Conservation (phyloP, 1,284 basidiomycete species). For the Ceratobasidium sp. region DNA sequence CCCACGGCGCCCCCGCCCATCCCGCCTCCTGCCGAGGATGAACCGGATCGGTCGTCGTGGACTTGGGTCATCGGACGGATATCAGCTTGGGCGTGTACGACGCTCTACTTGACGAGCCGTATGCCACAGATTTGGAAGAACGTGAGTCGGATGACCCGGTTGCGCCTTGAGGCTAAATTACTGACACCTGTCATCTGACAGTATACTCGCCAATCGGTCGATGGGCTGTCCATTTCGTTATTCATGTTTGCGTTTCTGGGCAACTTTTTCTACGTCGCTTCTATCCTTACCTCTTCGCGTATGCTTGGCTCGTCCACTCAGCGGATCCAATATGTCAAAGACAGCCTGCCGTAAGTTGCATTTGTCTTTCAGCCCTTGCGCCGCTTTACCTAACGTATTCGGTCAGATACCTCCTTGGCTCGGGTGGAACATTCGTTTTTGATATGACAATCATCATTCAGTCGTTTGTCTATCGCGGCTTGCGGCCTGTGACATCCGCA, state of each 20-base stretch:
- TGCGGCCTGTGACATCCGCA: conserved; percentile 1
- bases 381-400: conserved; percentile 8
- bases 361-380: conserved; percentile 20
- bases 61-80: conserved; percentile 79
- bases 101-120: conserved; percentile 88
- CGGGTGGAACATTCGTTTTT: conserved; percentile 88
- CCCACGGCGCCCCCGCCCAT: conserved; percentile 36
- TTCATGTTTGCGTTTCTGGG: conserved; percentile 93
- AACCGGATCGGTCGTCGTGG: conserved; percentile 23
- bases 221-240: conserved; percentile 91
- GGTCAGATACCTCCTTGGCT: conserved; percentile 82
- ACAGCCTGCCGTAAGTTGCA: conserved; percentile 76
- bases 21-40: conserved; percentile 48
- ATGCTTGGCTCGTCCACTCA: conserved; percentile 60
- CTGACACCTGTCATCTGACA: not conserved
- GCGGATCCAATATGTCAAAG: conserved; percentile 65
- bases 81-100: conserved; percentile 92
- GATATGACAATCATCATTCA: conserved; percentile 86
- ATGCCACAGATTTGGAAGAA: conserved; percentile 98
- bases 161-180: not conserved
- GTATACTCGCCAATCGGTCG: conserved; percentile 83
- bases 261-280: conserved; percentile 89
- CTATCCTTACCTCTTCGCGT: conserved; percentile 76
- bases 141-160: conserved; percentile 62
- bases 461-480: conserved; percentile 61